Percentiles rank a stretch among this genome's conserved stretches.
Conservation (phyloP, 2,329 filamentous ascomycete species). For the Sphaerulina vaccinii region DNA sequence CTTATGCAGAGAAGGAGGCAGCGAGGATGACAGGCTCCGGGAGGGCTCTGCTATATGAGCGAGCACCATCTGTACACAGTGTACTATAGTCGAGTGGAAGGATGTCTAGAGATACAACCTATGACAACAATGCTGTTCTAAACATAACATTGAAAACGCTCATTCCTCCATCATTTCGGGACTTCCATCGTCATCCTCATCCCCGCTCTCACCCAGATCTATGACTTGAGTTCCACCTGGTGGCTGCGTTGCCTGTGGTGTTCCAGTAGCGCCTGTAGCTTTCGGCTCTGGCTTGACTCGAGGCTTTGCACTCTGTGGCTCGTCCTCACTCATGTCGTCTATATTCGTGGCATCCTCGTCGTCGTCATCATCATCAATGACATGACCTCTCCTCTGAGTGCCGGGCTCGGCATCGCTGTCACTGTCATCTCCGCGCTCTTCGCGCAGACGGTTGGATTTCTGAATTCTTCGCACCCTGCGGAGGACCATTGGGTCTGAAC, state of each 20-base stretch:
- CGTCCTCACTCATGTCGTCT: conserved; percentile 11
- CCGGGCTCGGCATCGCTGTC: conserved; percentile 29
- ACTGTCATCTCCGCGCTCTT: conserved; percentile 40
- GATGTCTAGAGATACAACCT: no score
- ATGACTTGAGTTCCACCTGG: conserved; percentile 20
- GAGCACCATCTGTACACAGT: no score
- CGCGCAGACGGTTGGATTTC: conserved; percentile 48
- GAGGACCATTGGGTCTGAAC: conserved; percentile 56
- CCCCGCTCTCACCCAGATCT: conserved; percentile 22
- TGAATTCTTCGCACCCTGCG: conserved; percentile 59
- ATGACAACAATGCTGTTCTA: no score
- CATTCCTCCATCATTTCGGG: not conserved
- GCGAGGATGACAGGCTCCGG: no score
- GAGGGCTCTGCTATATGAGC: no score
- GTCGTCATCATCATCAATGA: conserved; percentile 33
- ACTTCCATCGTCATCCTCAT: conserved; percentile 13
- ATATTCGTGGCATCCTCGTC: conserved; percentile 28
- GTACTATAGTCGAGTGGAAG: no score
- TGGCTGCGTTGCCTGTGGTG: conserved; percentile 1
- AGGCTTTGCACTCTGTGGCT: conserved; percentile 6
- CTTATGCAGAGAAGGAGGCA: no score
- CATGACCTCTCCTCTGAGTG: conserved; percentile 27
- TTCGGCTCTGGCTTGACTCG: conserved; percentile 19
- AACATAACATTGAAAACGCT: no score
- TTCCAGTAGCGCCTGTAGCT: conserved; percentile 14